Evolutionary conservation across 257 asterid genomes (phyloP), one percentile per base, ranked within the genome.

Genomic region (Fraxinus americana): DNA sequence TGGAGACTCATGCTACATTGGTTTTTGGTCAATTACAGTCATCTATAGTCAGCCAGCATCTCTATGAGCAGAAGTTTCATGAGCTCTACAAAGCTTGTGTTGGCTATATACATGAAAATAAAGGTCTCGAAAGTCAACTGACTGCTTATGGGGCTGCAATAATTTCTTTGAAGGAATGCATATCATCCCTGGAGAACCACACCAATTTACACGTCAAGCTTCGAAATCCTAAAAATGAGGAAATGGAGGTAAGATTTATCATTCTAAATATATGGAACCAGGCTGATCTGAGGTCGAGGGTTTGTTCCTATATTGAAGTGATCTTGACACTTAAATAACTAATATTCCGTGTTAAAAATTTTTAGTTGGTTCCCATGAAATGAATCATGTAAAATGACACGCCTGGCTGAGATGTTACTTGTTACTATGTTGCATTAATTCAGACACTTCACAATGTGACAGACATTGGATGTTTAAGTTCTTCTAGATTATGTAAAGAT

Each of bases 111-210:
- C 86, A 81, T 78, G 84, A 87, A 86, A 93, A 87, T 78, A 87
- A 88, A 78, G 89, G 69, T 41, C 89, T 87, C 66, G 79, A 85
- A 80, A 84, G 54, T 67, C 91, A 88, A 77, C 70, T 96, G 78
- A 89, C 88, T 50, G 92, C 91, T 70, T 88, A 63, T 84, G 85
- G 84, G 75, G 92, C 91, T 65, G 98, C 91, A 82, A 92, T 92
- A 73, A 78, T 69, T 61, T 86, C 88, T 30, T 78, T 96, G 87
- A 88, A 83, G 84, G 89, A 84, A 83, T 88, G 90, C 54, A 80
- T 94, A 78, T 89, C 89, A 27, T 91, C 97, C 68, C 89, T 93
- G 77, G 98, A 91, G 87, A 80, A 85, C 70, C 88, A 79, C 70
- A 79, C 94, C 48, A 81, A 78, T 82, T 74, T 81, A 79, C 87